Conservation (phyloP, 106 monocot genomes). For the Posidonia australis region DNA sequence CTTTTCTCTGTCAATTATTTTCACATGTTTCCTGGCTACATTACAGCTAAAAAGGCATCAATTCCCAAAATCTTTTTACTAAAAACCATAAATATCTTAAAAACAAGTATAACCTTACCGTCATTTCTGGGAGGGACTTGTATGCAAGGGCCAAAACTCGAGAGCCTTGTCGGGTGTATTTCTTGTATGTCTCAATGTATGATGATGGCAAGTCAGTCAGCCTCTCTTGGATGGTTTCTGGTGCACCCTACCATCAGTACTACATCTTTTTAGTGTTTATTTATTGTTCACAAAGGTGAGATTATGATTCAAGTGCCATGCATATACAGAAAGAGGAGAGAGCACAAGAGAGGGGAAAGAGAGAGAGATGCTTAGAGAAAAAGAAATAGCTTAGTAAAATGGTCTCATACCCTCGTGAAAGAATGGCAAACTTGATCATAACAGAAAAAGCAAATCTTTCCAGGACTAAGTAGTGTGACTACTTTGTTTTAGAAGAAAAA, state of each 20-base stretch:
- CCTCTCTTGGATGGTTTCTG: slow-evolving; percentile 96
- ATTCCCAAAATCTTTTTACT: background rate
- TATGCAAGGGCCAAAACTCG: slow-evolving; percentile 95
- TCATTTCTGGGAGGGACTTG: slow-evolving; percentile 84
- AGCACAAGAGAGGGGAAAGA: no score
- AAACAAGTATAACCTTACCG: slow-evolving; percentile 43
- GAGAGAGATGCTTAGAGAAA: no score
- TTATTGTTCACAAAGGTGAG: background rate
- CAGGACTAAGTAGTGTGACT: no score
- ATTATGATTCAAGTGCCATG: background rate
- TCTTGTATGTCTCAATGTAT: slow-evolving; percentile 91
- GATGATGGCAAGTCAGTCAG: slow-evolving; percentile 56
- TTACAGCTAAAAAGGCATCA: background rate
- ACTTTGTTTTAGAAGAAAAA: no score
- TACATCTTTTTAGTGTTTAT: background rate
- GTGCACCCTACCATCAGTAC: slow-evolving; percentile 69
- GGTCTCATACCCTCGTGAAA: no score
- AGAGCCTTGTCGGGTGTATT: slow-evolving; percentile 92
- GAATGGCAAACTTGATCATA: no score
- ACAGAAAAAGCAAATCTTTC: no score
- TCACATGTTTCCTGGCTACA: background rate
- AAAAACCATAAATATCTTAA: no score
- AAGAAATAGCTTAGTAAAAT: no score
- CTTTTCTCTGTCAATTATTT: no score
- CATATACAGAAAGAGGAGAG: no score